Evolutionary conservation across 306 rosid species (phyloP).

Genomic region (Begonia masoniana): DNA sequence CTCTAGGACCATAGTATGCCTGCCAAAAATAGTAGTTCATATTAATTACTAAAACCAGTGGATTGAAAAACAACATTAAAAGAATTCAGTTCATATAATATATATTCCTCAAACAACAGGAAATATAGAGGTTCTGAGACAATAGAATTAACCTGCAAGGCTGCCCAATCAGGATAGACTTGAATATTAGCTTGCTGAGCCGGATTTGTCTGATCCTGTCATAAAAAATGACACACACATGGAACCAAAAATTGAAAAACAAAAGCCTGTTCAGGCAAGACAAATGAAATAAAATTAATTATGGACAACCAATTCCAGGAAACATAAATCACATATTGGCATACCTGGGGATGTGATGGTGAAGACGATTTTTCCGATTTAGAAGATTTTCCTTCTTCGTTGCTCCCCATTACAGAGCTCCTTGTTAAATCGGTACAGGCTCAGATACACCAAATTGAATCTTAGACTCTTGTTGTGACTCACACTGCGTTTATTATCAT

Average conservation of each 20-base stretch:
- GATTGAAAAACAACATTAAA: too few species aligned
- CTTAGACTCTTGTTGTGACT: neutral
- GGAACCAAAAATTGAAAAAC: neutral
- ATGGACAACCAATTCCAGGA: constrained; percentile 3
- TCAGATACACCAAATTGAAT: neutral
- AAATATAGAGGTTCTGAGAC: constrained; percentile 1
- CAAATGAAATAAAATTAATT: too few species aligned
- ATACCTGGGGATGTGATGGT: constrained; percentile 44
- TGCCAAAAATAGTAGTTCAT: constrained; percentile 14
- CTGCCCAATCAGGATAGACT: constrained; percentile 87
- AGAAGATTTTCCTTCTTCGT: constrained; percentile 50
- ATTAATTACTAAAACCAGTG: constrained; percentile 5
- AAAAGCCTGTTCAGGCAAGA: neutral
- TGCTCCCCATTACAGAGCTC: constrained; percentile 50
- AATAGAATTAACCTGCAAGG: constrained; percentile 68
- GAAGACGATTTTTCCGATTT: constrained; percentile 60
- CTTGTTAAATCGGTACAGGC: constrained; percentile 4
- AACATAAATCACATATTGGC: constrained; percentile 12
- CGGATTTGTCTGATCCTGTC: constrained; percentile 53
- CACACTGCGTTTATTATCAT: neutral
- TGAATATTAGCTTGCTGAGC: constrained; percentile 42
- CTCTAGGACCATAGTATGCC: constrained; percentile 95
- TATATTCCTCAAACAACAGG: neutral
- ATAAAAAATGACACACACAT: constrained; percentile 3
- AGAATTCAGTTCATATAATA: too few species aligned